Conservation (phyloP, 805 yeast genomes). For the Starmerella floricola region DNA sequence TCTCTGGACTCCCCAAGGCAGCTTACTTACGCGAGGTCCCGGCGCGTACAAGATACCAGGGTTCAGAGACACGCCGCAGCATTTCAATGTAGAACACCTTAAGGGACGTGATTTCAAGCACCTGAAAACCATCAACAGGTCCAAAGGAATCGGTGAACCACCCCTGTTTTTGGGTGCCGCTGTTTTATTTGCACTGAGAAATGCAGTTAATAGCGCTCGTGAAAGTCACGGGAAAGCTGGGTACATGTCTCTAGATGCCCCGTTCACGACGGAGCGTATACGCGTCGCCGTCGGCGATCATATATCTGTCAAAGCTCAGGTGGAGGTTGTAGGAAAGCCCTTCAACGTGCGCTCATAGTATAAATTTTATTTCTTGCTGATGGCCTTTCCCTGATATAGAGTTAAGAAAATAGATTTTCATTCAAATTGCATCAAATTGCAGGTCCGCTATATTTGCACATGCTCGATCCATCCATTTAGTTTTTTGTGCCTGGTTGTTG, state of each 20-base stretch:
- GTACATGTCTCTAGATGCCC: conserved; percentile 27
- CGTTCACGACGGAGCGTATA: conserved; percentile 37
- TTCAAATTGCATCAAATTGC: no score
- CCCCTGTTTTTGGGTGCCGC: conserved; percentile 37
- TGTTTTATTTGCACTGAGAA: conserved; percentile 36
- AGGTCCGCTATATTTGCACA: no score
- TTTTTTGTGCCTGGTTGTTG: no score
- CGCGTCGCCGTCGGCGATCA: conserved; percentile 33
- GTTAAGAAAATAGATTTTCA: no score
- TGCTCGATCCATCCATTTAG: no score
- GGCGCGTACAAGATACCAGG: conserved; percentile 42
- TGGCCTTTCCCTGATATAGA: no score
- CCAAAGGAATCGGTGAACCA: conserved; percentile 42
- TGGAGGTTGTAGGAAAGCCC: conserved; percentile 20
- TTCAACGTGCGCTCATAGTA: conserved; percentile 19
- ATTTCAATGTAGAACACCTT: conserved; percentile 34
- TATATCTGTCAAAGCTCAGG: conserved; percentile 26
- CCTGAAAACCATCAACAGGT: conserved; percentile 35
- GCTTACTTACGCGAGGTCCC: conserved; percentile 37
- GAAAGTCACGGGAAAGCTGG: conserved; percentile 25
- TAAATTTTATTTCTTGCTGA: no score
- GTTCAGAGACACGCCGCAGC: conserved; percentile 38
- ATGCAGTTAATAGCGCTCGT: conserved; percentile 34
- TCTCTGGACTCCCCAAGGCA: conserved; percentile 36
- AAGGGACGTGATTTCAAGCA: conserved; percentile 35